Percentiles rank a stretch among this genome's conserved stretches.
Evolutionary conservation across 257 asterid species (phyloP).

Genomic region (Solanum phureja): DNA sequence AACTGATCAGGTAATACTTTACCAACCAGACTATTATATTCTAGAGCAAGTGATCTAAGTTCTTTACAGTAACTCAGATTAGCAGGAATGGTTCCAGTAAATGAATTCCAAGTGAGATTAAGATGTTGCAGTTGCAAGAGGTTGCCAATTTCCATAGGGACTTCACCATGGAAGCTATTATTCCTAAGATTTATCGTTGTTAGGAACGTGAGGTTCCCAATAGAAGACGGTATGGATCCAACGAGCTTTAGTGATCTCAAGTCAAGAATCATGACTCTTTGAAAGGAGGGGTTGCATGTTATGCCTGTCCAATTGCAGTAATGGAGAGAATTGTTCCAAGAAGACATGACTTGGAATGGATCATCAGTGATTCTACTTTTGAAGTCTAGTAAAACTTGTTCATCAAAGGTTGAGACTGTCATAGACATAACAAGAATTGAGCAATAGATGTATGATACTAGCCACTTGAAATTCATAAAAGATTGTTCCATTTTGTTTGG

Average conservation of each 20-base stretch:
- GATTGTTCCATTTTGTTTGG: neutral
- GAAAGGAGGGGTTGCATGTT: neutral
- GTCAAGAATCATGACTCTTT: conserved; percentile 5
- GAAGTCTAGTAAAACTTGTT: neutral
- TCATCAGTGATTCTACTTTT: neutral
- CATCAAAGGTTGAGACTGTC: neutral
- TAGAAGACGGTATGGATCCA: conserved; percentile 9
- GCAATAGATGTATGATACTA: neutral
- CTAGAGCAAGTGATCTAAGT: conserved; percentile 10
- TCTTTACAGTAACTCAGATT: conserved; percentile 11
- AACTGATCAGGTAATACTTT: conserved; percentile 3
- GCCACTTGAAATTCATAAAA: neutral
- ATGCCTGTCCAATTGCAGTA: conserved; percentile 21
- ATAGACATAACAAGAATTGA: neutral
- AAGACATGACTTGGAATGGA: neutral
- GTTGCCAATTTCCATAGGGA: conserved; percentile 16
- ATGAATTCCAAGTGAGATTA: conserved; percentile 7
- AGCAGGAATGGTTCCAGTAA: conserved; percentile 8
- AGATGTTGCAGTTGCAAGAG: conserved; percentile 1
- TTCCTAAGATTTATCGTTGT: neutral
- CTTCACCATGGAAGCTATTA: conserved; percentile 11
- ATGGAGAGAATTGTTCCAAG: conserved; percentile 5
- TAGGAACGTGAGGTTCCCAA: conserved; percentile 15
- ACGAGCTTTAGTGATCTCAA: neutral
- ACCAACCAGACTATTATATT: conserved; percentile 1